Conservation (phyloP, 2,329 filamentous ascomycete genomes). For the Neofusicoccum laricinum region DNA sequence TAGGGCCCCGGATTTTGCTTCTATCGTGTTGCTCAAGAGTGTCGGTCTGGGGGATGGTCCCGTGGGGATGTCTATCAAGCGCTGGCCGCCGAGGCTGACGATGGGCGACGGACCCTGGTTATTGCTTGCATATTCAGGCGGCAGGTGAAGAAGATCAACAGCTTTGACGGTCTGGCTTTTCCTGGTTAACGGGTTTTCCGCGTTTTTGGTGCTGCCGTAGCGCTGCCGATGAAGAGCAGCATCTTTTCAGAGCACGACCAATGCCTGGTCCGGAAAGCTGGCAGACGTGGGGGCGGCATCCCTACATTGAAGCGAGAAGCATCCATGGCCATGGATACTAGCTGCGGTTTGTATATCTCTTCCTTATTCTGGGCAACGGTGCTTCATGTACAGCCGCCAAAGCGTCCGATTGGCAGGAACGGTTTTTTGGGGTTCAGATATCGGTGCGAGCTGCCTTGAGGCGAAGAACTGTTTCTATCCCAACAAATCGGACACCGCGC, state of each 20-base stretch:
- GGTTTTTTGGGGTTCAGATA: not conserved
- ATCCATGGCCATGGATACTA: not conserved
- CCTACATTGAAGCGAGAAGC: not conserved
- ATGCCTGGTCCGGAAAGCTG: not conserved
- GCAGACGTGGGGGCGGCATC: not conserved
- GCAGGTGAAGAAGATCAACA: not conserved
- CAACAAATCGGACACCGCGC: not conserved
- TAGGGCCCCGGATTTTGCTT: not conserved
- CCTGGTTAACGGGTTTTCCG: not conserved
- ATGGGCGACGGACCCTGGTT: not conserved
- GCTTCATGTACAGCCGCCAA: not conserved
- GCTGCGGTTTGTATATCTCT: not conserved
- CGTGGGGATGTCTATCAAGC: not conserved
- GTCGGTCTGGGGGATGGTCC: not conserved
- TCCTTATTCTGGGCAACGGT: not conserved
- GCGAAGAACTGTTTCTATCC: not conserved
- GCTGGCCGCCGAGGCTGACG: no score
- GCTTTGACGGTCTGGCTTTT: not conserved
- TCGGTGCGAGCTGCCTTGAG: not conserved
- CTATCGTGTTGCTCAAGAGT: not conserved
- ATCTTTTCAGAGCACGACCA: not conserved
- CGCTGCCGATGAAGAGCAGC: not conserved
- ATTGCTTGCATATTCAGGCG: constrained; percentile 2
- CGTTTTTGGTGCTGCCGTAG: constrained; percentile 4
- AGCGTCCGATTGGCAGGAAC: not conserved